A percentile compares a stretch with the other conserved stretches of the same genome.
phyloP scores from a whole-genome alignment of 2,329 filamentous ascomycete species.

The Neopestalotiopsis rosae region DNA sequence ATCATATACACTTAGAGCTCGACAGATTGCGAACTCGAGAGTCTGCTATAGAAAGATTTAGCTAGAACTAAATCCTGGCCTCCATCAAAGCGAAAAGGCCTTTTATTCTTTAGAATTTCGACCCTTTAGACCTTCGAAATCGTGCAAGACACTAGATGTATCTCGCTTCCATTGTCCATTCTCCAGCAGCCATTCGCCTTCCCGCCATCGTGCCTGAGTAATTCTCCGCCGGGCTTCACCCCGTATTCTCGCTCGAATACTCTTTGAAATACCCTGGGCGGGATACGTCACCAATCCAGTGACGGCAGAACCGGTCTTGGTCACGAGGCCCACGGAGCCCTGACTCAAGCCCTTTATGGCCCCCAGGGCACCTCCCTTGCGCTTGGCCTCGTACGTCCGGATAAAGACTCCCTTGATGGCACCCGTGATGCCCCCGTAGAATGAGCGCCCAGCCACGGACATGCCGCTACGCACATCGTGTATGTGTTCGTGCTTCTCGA shows the following conservation, averaged over 20 bases:
- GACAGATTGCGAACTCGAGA: too few relatives aligned
- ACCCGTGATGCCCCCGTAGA: constrained; percentile 22
- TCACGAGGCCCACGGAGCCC: constrained; percentile 22
- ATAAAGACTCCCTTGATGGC: constrained; percentile 23
- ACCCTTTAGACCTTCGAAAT: constrained; percentile 5
- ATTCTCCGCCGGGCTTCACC: neutral
- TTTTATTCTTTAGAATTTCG: too few relatives aligned
- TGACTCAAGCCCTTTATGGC: constrained; percentile 24
- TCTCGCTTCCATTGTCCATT: neutral
- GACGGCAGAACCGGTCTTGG: constrained; percentile 24
- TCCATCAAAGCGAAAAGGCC: too few relatives aligned
- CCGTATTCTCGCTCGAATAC: neutral
- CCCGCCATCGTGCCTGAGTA: neutral
- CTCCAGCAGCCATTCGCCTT: neutral
- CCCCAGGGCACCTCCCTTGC: constrained; percentile 20
- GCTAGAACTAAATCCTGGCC: too few relatives aligned
- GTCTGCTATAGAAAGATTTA: too few relatives aligned
- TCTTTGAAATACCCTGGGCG: constrained; percentile 20
- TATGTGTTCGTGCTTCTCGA: constrained; percentile 17
- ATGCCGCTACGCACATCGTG: constrained; percentile 24
- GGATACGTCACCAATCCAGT: constrained; percentile 24
- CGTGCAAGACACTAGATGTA: neutral
- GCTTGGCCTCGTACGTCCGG: constrained; percentile 24
- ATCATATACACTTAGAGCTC: too few relatives aligned
- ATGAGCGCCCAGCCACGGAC: constrained; percentile 23